Evolutionary conservation across 768 basidiomycete species (phyloP).

Genomic region (Inosperma sp.): DNA sequence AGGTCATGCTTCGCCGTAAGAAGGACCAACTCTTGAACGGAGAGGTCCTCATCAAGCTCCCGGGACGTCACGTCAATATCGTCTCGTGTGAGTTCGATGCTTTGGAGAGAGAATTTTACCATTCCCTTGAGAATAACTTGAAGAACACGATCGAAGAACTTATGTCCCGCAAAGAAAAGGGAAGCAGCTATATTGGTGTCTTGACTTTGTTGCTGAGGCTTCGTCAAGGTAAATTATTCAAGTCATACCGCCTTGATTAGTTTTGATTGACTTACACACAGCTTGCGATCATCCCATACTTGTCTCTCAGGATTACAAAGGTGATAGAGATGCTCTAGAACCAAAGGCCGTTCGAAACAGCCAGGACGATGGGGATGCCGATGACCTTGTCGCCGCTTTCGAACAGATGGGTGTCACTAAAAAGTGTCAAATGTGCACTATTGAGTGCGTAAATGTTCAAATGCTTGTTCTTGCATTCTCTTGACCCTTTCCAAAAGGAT

Average conservation of each 20-base stretch:
- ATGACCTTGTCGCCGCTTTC: constrained; percentile 72
- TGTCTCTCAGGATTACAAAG: constrained; percentile 69
- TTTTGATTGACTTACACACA: constrained; percentile 25
- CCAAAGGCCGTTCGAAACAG: constrained; percentile 49
- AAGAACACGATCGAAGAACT: constrained; percentile 63
- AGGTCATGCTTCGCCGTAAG: constrained; percentile 84
- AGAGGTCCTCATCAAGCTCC: constrained; percentile 76
- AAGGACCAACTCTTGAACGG: constrained; percentile 75
- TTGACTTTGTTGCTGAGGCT: constrained; percentile 72
- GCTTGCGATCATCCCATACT: constrained; percentile 90
- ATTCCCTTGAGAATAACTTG: constrained; percentile 64
- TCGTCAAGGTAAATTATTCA: constrained; percentile 66
- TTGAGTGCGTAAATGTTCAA: constrained; percentile 43
- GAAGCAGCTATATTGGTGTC: constrained; percentile 65
- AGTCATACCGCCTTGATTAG: neutral
- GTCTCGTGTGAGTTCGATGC: constrained; percentile 74
- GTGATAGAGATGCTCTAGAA: constrained; percentile 74
- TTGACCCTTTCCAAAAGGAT: constrained; percentile 31
- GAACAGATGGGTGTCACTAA: constrained; percentile 62
- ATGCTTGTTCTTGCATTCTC: neutral
- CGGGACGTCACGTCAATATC: constrained; percentile 64
- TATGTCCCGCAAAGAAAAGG: constrained; percentile 46
- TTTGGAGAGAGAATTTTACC: constrained; percentile 78
- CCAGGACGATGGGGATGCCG: constrained; percentile 49
- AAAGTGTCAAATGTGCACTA: constrained; percentile 78